These are phyloP conservation scores for Phytophthora hybrid DNA, from an alignment of 352 stramenopile species.

Conservation along the genomic window DNA sequence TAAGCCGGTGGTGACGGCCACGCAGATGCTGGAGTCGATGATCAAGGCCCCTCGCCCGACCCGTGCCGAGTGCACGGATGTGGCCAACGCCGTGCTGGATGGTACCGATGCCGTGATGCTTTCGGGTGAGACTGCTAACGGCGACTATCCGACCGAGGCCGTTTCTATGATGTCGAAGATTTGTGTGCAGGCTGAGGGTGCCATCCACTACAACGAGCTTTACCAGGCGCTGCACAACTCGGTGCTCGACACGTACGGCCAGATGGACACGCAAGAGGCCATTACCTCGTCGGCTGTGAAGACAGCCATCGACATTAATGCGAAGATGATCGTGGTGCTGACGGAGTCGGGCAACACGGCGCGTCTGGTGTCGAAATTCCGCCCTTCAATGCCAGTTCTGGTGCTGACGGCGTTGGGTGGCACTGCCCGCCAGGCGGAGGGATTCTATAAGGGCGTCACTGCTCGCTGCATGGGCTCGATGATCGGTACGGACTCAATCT, in stretches of 20 bases:
- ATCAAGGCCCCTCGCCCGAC: constrained; percentile 97
- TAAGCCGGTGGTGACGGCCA: constrained; percentile 98
- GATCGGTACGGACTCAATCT: constrained; percentile 92
- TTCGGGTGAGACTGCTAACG: constrained; percentile 98
- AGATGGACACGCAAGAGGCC: constrained; percentile 93
- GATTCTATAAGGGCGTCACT: constrained; percentile 72
- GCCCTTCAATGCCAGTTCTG: constrained; percentile 75
- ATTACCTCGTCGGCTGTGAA: constrained; percentile 98
- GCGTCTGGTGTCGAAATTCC: constrained; percentile 96
- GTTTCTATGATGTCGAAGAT: constrained; percentile 96
- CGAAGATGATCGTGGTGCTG: constrained; percentile 97
- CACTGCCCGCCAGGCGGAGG: constrained; percentile 72
- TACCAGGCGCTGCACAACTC: constrained; percentile 85
- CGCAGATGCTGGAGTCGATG: constrained; percentile 99
- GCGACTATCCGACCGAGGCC: constrained; percentile 95
- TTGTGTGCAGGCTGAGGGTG: constrained; percentile 89
- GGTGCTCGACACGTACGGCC: constrained; percentile 64
- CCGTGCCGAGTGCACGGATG: constrained; percentile 98
- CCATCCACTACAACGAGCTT: constrained; percentile 92
- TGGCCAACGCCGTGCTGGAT: constrained; percentile 99
- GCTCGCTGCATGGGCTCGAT: constrained; percentile 84
- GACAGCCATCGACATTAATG: constrained; percentile 96
- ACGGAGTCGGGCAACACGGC: constrained; percentile 96
- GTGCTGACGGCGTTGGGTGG: constrained; percentile 71
- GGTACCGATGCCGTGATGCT: constrained; percentile 99